These are phyloP conservation scores for Paramarasmius palmivorus DNA, from an alignment of 1,284 basidiomycete species.

Conservation along the genomic window DNA sequence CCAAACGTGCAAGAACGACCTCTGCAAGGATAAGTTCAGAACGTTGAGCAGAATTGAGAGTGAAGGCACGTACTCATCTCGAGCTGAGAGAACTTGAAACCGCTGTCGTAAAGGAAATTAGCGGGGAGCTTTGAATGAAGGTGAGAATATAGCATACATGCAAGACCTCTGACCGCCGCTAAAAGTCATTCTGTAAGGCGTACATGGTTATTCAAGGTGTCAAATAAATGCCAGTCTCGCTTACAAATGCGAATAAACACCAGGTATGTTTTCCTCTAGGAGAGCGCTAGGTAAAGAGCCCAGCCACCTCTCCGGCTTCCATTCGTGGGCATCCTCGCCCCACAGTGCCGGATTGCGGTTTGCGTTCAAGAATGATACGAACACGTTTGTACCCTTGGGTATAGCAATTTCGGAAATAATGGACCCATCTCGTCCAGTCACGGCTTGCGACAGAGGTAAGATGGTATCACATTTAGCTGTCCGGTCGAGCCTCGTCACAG, in stretches of 20 bases:
- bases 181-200: no score
- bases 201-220: no score
- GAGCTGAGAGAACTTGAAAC: constrained; percentile 31
- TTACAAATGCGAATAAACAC: constrained; percentile 16
- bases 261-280: constrained; percentile 8
- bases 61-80: constrained; percentile 29
- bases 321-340: constrained; percentile 33
- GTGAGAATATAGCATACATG: no score
- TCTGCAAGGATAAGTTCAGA: no score
- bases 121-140: background rate
- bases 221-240: background rate
- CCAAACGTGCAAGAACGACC: no score
- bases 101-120: constrained; percentile 14
- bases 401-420: constrained; percentile 25
- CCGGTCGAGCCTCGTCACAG: background rate
- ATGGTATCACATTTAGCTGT: constrained; percentile 21
- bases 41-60: no score
- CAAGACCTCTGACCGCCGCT: no score
- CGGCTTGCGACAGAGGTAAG: constrained; percentile 20
- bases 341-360: constrained; percentile 32
- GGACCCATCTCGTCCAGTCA: constrained; percentile 25
- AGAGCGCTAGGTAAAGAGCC: constrained; percentile 24
- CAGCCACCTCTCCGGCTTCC: constrained; percentile 36
- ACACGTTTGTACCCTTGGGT: constrained; percentile 23
- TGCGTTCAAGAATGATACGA: constrained; percentile 25